Base-by-base conservation (phyloP, 2,329 filamentous ascomycete species). In the Pseudopyricularia cyperi region DNA sequence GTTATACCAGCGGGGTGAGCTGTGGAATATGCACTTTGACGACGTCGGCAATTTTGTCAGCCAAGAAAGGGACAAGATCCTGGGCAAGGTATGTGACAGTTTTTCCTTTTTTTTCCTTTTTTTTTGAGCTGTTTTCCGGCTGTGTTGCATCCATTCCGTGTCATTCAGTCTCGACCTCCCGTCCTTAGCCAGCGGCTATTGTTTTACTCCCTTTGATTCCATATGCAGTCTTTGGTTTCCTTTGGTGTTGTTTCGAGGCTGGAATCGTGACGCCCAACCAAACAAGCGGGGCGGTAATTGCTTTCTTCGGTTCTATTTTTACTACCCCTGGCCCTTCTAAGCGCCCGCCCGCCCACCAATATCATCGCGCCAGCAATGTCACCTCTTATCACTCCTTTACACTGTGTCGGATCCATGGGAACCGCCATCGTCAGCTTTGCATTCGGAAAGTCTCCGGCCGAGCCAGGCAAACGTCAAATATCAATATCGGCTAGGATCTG, bases 61-160 rank as follows among this genome's bases (percentile, higher is more conserved):
- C 66, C 76, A 89, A 11, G 90, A 97, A 65, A 79, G 83, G 57
- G 90, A 96, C 69, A 89, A 90, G 68, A 74, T 93, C 53, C 88
- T 91, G 19, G 86, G 87, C 59, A 90, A 93, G 69, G 50, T 56
- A 22, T 33, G 39, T 52, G 42, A 17, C 26, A 34, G 17, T 42
- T 15, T 17, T 6, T 46, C 28, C 33, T 42, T 15, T 26, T 42
- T 22, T 19, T 50, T 34, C 30, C 19, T 30, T 46, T 44, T 19
- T 50, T 33, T 51, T 33, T 32, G 8, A 12, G 11, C n/a, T 46
- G 7, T 12, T 32, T 35, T n/a, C 34, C 30, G 46, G 17, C n/a
- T 15, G 15, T 52, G 28, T n/a, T 8, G 24, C 19, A 17, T 11
- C 17, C 9, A 26, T 24, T 34, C 15, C 11, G 4, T 15, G n/a